Evolutionary conservation across 108 stramenopile genomes (phyloP), one percentile per base, ranked within the genome.

Genomic region (Craspedostauros australis): DNA sequence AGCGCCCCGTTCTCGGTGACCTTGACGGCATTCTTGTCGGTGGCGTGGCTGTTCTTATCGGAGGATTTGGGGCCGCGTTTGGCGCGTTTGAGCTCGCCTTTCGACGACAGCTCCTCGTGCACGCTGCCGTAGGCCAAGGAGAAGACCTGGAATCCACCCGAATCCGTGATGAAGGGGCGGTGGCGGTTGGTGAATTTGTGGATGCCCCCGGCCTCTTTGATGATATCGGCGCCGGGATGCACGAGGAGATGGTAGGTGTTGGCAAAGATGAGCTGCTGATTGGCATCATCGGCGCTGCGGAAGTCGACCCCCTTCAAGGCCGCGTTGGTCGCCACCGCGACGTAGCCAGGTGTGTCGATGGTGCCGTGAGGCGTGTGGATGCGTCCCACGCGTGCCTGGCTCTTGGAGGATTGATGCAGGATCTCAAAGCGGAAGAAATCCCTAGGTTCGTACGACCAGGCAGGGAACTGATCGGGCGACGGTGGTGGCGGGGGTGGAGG

Each of bases 91-190:
- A 91, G 54, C 62, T 91, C 90, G 0, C 86, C 88, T 27, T 84
- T 81, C 19, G 76, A 68, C 15, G 67, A 62, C 22, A 88, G 47
- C 43, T 91, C 86, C 39, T 92, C 90, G 18, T 83, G 63, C 8
- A 91, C 86, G 43, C 80, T 73, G 0, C 89, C 90, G 53, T 92
- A 88, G 0, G 86, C 86, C 46, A 95, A 52, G 19, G 79, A 82
- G 52, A 95, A 93, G 0, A 95, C 87, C 70, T 95, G 95, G 62
- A 96, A 96, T 1, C 95, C 95, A 4, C 95, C 95, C 8, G 71
- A 74, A 57, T 96, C 95, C 0, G 95, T 96, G 43, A 96, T 95
- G 36, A 90, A 75, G 1, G 93, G 93, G 47, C 82, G 64, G 62
- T 82, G 40, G 2, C 86, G 64, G 37, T 82, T 77, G 0, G 88